Evolutionary conservation across 208 protist genomes (phyloP), one percentile per base, ranked within the genome.

Genomic region (Phytomonas francai): DNA sequence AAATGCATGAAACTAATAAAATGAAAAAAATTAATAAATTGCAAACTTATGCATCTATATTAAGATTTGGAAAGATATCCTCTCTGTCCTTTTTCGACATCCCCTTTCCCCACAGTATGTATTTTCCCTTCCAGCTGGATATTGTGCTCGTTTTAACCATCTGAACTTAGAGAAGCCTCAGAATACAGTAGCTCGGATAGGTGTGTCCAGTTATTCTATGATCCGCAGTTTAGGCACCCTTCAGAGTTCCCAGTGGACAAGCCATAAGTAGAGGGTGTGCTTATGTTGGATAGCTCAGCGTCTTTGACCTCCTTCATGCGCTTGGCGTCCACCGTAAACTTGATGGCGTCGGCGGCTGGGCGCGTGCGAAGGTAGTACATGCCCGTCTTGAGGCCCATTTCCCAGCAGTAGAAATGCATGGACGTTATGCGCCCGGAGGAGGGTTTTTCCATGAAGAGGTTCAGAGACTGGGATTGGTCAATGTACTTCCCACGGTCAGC

Each of bases 361-460:
- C 93, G 84, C 11, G 93, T 93, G 69, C 98, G 95, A 19, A 99
- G 82, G 92, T 99, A 99, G 85, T 99, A 99, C 94, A 99, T 98
- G 58, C 98, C 98, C 19, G 98, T 99, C 91, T 99, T 99, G n/a
- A 99, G 88, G 29, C 98, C 98, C 56, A 81, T 88, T 77, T 97
- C 86, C 98, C 98, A 99, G 19, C 88, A 89, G 80, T 99, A 99
- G 80, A 99, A 99, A 87, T 99, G 98, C 98, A 99, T 99, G 9
- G 97, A 99, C 7, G 98, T 99, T 34, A 99, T 89, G 82, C 99
- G 98, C 2, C 79, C 78, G 16, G 89, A 93, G 30, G 83, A 97
- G 58, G 98, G 97, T 60, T 80, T 95, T 59, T 90, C 95, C 49
- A 99, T 89, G 84, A 99, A 99, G 29, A 99, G 83, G 80, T 99